Evolutionary conservation across 83 land plant genomes (phyloP), one percentile per base, ranked within the genome.

Genomic region (Thuja plicata): DNA sequence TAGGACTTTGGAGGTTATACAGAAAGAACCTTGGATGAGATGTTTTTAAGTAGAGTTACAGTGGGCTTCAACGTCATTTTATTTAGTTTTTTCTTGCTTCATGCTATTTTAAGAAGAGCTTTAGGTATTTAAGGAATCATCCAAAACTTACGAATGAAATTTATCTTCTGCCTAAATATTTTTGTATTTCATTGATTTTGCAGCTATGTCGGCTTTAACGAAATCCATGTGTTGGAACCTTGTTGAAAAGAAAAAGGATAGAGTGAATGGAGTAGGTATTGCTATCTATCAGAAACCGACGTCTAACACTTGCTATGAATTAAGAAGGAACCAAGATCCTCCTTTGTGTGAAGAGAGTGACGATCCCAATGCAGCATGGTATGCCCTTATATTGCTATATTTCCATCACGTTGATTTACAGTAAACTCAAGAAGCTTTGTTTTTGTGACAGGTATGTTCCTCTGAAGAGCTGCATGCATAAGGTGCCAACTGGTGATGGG

Each of bases 341-440:
- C 97, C 97, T 17, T 87, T 97, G 19, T 97, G 99, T 88, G 87
- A 92, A 45, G 92, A 91, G 34, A 90, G 91, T 27, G 97, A 97
- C 91, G 93, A 95, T 77, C 94, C 97, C 35, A 97, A 96, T 93
- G 95, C 98, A 21, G 93, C 96, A 48, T 96, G 97, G 97, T 96
- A 93, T 76, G 77, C 77, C 38, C 37, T 55, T 84, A 46, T 30
- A 48, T 6, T 48, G 30, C 37, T 84, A 15, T 84, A 15, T 48
- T 84, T 41, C 35, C 21, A 13, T n/a, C 54, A 84, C 55, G 3
- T 46, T 84, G 76, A 27, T 8, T 84, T 10, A 52, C 6, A 8
- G 30, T 57, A 30, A 40, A 77, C 62, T 79, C 11, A 52, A 35
- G 40, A n/a, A 57, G 43, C 16, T 34, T 43, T 60, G 3, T 5